Evolutionary conservation across 768 basidiomycete genomes (phyloP).

Genomic region (Leccinellum luteum): DNA sequence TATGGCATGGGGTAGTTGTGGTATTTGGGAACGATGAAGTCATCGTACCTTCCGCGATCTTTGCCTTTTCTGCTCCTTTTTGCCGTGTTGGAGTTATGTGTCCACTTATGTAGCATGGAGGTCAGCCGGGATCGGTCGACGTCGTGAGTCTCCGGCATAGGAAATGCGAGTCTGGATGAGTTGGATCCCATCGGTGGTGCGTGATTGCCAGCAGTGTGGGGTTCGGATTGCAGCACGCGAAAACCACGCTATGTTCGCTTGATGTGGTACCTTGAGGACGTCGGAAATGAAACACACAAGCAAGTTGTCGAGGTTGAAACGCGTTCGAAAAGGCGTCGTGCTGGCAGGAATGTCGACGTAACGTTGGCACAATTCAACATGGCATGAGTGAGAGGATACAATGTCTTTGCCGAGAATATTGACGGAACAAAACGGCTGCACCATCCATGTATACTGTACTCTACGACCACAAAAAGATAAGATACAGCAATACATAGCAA

Average conservation of each 20-base stretch:
- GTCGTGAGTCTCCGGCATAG: slow-evolving; percentile 11
- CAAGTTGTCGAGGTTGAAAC: not conserved
- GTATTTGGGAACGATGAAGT: slow-evolving; percentile 19
- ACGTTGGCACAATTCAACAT: not conserved
- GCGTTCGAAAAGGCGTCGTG: not conserved
- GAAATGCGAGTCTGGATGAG: slow-evolving; percentile 23
- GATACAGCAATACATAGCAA: slow-evolving; percentile 2
- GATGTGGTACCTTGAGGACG: slow-evolving; percentile 12
- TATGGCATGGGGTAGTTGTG: slow-evolving; percentile 15
- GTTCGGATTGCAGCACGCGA: not conserved
- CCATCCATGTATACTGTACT: too few relatives aligned
- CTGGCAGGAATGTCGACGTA: not conserved
- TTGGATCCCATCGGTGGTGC: slow-evolving; percentile 23
- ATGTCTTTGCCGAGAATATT: too few relatives aligned
- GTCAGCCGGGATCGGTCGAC: not conserved
- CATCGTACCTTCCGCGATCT: slow-evolving; percentile 17
- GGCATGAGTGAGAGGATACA: not conserved
- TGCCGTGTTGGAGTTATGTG: slow-evolving; percentile 5
- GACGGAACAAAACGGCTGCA: not conserved
- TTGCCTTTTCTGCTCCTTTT: slow-evolving; percentile 20
- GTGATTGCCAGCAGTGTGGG: not conserved
- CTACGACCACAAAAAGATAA: not conserved
- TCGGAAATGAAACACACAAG: not conserved
- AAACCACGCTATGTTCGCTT: slow-evolving; percentile 4
- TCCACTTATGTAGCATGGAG: slow-evolving; percentile 19